Evolutionary conservation across 257 asterid genomes (phyloP).

Genomic region (Solanum appendiculatum): DNA sequence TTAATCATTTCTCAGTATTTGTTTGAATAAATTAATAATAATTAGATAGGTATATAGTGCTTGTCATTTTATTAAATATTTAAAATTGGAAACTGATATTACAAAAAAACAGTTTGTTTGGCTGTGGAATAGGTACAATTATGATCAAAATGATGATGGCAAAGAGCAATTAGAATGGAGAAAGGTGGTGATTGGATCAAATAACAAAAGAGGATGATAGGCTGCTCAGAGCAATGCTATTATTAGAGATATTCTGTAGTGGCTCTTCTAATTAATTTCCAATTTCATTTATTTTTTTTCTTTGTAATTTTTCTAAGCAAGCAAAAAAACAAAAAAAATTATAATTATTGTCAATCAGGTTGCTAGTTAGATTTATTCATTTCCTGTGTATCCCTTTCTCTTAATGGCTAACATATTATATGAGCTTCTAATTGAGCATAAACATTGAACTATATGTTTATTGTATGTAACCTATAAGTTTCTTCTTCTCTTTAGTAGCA

Average conservation of each 20-base stretch:
- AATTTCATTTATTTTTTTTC: background rate
- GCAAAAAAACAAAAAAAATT: background rate
- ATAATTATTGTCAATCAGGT: background rate
- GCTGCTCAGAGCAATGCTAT: conserved; percentile 67
- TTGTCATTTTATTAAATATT: background rate
- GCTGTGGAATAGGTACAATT: conserved; percentile 60
- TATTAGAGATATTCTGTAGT: conserved; percentile 44
- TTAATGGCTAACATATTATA: conserved; percentile 31
- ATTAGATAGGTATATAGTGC: background rate
- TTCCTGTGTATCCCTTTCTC: conserved; percentile 12
- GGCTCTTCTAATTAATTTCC: conserved; percentile 25
- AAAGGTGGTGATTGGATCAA: background rate
- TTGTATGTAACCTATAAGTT: conserved; percentile 21
- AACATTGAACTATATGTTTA: conserved; percentile 24
- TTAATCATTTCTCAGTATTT: background rate
- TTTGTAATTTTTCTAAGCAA: background rate
- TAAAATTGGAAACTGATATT: conserved; percentile 17
- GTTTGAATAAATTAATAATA: background rate
- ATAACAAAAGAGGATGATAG: conserved; percentile 10
- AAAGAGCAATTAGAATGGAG: conserved; percentile 14
- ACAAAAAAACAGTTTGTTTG: conserved; percentile 50
- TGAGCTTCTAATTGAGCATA: conserved; percentile 7
- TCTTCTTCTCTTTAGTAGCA: background rate
- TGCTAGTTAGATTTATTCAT: conserved; percentile 52
- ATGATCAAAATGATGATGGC: conserved; percentile 7